These are phyloP conservation scores for Fagopyrum homotropicum DNA, from an alignment of 148 eudicot species.

Conservation along the genomic window DNA sequence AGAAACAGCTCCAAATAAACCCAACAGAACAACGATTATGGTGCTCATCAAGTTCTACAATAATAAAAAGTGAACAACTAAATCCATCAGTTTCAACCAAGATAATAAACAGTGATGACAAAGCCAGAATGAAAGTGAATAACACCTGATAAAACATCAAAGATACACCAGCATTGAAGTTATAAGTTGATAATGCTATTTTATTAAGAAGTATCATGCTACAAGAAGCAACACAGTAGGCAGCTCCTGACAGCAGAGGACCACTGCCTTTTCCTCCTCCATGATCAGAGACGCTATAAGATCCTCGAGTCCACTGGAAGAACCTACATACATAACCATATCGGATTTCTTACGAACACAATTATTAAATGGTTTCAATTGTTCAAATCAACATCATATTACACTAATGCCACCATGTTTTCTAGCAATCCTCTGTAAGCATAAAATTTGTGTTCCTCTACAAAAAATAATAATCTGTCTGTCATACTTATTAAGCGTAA, in stretches of 20 bases:
- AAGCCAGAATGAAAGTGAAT: not conserved
- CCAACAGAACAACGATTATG: conserved; percentile 45
- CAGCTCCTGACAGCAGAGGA: conserved; percentile 68
- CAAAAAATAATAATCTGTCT: too few species aligned
- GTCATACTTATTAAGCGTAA: not conserved
- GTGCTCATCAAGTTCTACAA: conserved; percentile 77
- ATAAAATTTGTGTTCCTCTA: not conserved
- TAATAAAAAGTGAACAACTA: not conserved
- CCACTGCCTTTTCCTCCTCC: conserved; percentile 39
- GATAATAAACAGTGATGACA: not conserved
- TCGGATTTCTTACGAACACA: not conserved
- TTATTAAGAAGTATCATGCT: conserved; percentile 88
- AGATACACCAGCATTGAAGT: conserved; percentile 77
- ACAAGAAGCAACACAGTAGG: conserved; percentile 79
- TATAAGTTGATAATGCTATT: conserved; percentile 65
- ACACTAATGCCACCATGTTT: too few species aligned
- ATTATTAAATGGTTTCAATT: not conserved
- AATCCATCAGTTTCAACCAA: not conserved
- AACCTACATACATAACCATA: conserved; percentile 23
- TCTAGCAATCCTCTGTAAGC: too few species aligned
- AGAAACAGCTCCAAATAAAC: conserved; percentile 42
- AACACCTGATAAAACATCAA: conserved; percentile 88
- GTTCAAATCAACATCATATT: too few species aligned
- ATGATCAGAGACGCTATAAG: conserved; percentile 25
- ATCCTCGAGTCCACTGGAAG: conserved; percentile 30